Evolutionary conservation across 352 stramenopile genomes (phyloP).

Genomic region (Pythium rhizo-oryzae): DNA sequence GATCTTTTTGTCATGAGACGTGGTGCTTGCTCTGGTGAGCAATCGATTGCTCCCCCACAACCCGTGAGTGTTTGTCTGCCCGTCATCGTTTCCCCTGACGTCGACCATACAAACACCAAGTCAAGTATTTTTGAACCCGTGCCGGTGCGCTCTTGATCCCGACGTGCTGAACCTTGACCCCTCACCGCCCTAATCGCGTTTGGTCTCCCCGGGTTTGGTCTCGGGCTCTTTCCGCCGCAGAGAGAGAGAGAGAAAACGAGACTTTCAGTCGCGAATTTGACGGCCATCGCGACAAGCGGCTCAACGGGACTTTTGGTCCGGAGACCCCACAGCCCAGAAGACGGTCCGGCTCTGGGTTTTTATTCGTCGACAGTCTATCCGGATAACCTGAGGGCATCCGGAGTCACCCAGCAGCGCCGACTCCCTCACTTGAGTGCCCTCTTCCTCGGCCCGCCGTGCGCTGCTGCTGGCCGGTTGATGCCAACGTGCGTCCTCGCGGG

Average conservation of each 20-base stretch:
- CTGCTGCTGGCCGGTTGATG: constrained; percentile 15
- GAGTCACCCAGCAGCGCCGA: neutral
- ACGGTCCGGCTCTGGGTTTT: neutral
- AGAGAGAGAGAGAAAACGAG: too few relatives aligned
- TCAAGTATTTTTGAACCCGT: constrained; percentile 2
- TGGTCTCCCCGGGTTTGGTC: neutral
- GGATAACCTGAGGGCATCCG: too few relatives aligned
- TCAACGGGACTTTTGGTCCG: too few relatives aligned
- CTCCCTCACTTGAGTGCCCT: constrained; percentile 12
- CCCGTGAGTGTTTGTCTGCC: constrained; percentile 26
- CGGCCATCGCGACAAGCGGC: too few relatives aligned
- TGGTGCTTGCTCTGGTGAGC: neutral
- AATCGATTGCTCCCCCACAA: neutral
- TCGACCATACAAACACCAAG: constrained; percentile 16
- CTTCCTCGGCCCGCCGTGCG: neutral
- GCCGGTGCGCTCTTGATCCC: neutral
- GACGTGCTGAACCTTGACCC: neutral
- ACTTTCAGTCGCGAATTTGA: neutral
- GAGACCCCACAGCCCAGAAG: too few relatives aligned
- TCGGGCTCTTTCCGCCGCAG: too few relatives aligned
- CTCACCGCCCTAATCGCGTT: neutral
- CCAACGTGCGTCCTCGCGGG: constrained; percentile 26
- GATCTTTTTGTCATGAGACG: neutral
- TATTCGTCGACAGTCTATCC: neutral
- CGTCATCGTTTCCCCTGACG: neutral